Base-by-base conservation (phyloP, 805 yeast species). In the Priceomyces castillae region DNA sequence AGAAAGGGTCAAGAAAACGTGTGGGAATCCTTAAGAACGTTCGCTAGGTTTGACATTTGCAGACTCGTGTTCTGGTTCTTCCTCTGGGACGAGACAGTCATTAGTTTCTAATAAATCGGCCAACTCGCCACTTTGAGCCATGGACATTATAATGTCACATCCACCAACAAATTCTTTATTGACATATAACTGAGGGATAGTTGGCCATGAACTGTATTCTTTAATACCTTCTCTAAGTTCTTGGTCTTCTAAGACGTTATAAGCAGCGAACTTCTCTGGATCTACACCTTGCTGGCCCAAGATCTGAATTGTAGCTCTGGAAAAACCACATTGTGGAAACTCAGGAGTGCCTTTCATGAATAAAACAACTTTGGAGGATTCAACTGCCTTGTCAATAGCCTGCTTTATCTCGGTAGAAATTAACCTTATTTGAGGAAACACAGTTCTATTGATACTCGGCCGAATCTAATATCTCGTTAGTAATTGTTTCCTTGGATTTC, bases 331-430 rank as follows among this genome's bases (percentile, higher is more conserved):
- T 56, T 89, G 95, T 33, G 99, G 99, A 46, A 86, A 90, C 58
- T 92, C 95, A 14, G 99, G 99, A 2, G 97, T 92, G 14, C 99
- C 99, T 68, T 94, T 94, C 99, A 94, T 94, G 71, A 94, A 94
- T 35, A 94, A 73, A 7, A 94, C 99, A 16, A 94, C 98, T 7
- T 96, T 96, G 1, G 98, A 94, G 6, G 95, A 83, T 3, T 68
- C 71, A 19, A 94, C 85, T 1, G 98, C 98, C 35, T 78, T 75
- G 54, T 86, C 89, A 46, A 94, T 90, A 38, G 98, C 97, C 18
- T 77, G 72, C 52, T 78, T 80, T 48, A 92, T 86, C 53, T 89
- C 96, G 6, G 82, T 78, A 15, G 95, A 84, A 47, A 94, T 58
- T 42, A 74, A 77, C 57, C 90, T 69, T 12, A 25, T 25, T 16